Conservation (phyloP, 768 basidiomycete species). For the Boletus sensibilis region DNA sequence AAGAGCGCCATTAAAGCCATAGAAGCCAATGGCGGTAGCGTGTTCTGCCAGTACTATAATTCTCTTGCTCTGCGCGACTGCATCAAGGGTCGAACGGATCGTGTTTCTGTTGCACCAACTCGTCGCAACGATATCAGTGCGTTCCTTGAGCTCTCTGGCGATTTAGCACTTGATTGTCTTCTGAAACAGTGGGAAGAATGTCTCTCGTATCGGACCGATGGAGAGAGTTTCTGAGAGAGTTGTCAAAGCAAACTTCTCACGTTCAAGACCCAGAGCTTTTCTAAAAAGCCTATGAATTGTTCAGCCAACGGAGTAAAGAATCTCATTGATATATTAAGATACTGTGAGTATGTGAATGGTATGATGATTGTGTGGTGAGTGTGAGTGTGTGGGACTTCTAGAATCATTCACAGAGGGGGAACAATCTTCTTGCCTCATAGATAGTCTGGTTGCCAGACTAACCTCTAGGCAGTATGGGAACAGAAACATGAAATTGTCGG, state of each 20-base stretch:
- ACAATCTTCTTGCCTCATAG: too few relatives aligned
- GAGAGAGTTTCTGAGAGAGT: too few relatives aligned
- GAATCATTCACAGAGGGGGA: conserved; percentile 54
- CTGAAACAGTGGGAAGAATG: conserved; percentile 51
- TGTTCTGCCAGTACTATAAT: conserved; percentile 93
- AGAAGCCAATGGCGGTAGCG: conserved; percentile 75
- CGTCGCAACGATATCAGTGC: conserved; percentile 80
- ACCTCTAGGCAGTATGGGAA: too few relatives aligned
- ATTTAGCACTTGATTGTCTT: conserved; percentile 2
- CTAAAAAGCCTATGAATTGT: conserved; percentile 26
- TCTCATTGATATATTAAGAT: conserved; percentile 35
- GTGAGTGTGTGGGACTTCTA: conserved; percentile 52
- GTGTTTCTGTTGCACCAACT: conserved; percentile 76
- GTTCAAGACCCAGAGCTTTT: conserved; percentile 42
- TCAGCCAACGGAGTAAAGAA: conserved; percentile 22
- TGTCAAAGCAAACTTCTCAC: conserved; percentile 60
- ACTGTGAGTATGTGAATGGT: conserved; percentile 57
- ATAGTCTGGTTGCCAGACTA: too few relatives aligned
- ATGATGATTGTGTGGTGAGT: conserved; percentile 43
- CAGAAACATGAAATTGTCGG: too few relatives aligned
- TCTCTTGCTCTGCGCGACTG: conserved; percentile 77
- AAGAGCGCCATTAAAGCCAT: conserved; percentile 83
- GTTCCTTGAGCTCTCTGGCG: conserved; percentile 28
- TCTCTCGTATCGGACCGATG: conserved; percentile 71
- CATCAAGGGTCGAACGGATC: conserved; percentile 68